A percentile compares a stretch with the other conserved stretches of the same genome.
Conservation (phyloP, 495 filamentous ascomycete species). For the Penicillium maclennaniae region DNA sequence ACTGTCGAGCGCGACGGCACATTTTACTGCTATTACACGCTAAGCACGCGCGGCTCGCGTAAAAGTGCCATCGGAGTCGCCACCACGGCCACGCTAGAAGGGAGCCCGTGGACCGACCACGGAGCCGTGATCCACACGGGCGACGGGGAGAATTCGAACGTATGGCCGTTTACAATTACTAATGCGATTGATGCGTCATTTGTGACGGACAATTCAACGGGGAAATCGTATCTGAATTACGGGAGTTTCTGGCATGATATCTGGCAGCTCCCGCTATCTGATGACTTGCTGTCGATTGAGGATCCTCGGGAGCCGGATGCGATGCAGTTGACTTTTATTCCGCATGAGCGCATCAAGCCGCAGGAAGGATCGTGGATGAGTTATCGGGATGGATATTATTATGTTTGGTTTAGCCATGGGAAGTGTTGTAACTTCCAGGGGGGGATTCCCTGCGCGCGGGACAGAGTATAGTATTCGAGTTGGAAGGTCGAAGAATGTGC, state of each 20-base stretch:
- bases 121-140: conserved; percentile 43
- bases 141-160: conserved; percentile 30
- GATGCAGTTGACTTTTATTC: conserved; percentile 43
- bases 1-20: conserved; percentile 49
- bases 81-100: conserved; percentile 55
- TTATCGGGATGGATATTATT: conserved; percentile 57
- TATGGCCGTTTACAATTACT: conserved; percentile 52
- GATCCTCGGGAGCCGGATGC: conserved; percentile 38
- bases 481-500: conserved; percentile 32
- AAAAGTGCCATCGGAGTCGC: conserved; percentile 67
- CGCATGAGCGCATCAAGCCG: conserved; percentile 34
- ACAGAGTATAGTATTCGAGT: conserved; percentile 58
- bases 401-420: conserved; percentile 67
- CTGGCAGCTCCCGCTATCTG: conserved; percentile 57
- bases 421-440: conserved; percentile 58
- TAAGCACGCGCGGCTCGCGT: conserved; percentile 59
- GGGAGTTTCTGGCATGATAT: conserved; percentile 73
- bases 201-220: conserved; percentile 41
- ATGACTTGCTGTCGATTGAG: conserved; percentile 39
- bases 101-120: conserved; percentile 53
- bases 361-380: conserved; percentile 62
- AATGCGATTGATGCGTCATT: conserved; percentile 74
- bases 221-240: conserved; percentile 57
- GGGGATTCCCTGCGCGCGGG: conserved; percentile 46
- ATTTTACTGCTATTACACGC: conserved; percentile 72